Conservation (phyloP, 1,284 basidiomycete genomes). For the Apiotrichum laibachii region DNA sequence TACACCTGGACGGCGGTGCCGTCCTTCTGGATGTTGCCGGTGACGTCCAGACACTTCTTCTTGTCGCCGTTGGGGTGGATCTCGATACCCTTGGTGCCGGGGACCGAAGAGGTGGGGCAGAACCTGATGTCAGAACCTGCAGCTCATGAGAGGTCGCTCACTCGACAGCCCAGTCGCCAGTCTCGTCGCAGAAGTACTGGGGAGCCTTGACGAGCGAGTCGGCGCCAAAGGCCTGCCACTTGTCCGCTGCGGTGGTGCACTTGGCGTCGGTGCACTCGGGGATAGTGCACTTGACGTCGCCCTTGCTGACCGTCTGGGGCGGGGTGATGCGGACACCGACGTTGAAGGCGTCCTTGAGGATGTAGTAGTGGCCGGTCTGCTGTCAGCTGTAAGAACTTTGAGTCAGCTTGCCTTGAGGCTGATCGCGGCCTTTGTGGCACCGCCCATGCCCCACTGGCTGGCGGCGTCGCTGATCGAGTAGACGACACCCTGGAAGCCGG, state of each 20-base stretch:
- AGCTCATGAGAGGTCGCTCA: neutral
- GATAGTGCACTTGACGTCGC: neutral
- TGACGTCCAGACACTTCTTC: conserved; percentile 16
- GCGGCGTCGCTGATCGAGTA: neutral
- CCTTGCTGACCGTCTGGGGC: neutral
- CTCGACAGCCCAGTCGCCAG: neutral
- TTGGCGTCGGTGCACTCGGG: neutral
- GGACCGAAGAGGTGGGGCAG: neutral
- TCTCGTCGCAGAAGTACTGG: neutral
- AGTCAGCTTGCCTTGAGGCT: neutral
- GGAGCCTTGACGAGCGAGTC: too few species aligned
- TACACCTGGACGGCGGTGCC: conserved; percentile 17
- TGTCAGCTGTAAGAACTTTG: neutral
- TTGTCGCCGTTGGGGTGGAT: conserved; percentile 12
- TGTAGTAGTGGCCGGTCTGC: neutral
- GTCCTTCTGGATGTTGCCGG: conserved; percentile 5
- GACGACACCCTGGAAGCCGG: neutral
- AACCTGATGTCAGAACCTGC: neutral
- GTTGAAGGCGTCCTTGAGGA: neutral
- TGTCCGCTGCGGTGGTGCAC: neutral
- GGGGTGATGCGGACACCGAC: neutral
- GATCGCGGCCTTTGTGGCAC: neutral
- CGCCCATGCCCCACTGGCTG: neutral
- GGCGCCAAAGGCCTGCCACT: neutral
- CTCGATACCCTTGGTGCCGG: neutral